Conservation (phyloP, 2,329 filamentous ascomycete species). For the Aspergillus spinulosporus region DNA sequence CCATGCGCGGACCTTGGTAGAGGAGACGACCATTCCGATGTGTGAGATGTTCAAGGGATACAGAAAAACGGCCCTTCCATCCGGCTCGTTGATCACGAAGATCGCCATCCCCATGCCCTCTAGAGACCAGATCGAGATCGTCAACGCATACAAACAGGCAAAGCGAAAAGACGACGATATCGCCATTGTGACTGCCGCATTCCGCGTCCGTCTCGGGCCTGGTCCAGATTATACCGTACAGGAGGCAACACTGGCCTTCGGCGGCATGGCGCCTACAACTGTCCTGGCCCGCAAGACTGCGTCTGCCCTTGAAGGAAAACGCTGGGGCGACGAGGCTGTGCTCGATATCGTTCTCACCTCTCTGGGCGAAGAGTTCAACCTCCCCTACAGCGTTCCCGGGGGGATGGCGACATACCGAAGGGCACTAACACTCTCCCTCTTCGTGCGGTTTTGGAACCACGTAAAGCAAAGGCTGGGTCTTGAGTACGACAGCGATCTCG, state of each 20-base stretch:
- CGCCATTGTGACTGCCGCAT: conserved; percentile 80
- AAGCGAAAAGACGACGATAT: conserved; percentile 93
- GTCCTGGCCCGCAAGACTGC: conserved; percentile 71
- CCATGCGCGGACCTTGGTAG: conserved; percentile 65
- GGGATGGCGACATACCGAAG: conserved; percentile 90
- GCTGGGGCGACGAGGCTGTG: conserved; percentile 70
- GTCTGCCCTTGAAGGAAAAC: conserved; percentile 68
- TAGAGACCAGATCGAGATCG: conserved; percentile 67
- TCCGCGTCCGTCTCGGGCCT: conserved; percentile 67
- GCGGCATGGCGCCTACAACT: conserved; percentile 83
- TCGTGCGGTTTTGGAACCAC: conserved; percentile 91
- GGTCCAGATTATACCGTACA: conserved; percentile 64
- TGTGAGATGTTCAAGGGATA: conserved; percentile 81
- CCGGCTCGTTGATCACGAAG: conserved; percentile 73
- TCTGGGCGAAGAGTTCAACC: conserved; percentile 74
- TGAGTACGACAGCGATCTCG: conserved; percentile 60
- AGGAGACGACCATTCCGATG: conserved; percentile 72
- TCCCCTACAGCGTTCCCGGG: conserved; percentile 80
- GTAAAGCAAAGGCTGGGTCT: conserved; percentile 62
- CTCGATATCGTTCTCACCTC: conserved; percentile 78
- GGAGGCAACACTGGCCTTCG: conserved; percentile 74
- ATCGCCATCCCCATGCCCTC: conserved; percentile 73
- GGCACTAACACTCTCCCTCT: conserved; percentile 78
- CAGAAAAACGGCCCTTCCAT: conserved; percentile 70
- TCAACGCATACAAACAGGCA: conserved; percentile 83